Evolutionary conservation across 108 stramenopile genomes (phyloP), one percentile per base, ranked within the genome.

Genomic region (Skeletonema menzelii): DNA sequence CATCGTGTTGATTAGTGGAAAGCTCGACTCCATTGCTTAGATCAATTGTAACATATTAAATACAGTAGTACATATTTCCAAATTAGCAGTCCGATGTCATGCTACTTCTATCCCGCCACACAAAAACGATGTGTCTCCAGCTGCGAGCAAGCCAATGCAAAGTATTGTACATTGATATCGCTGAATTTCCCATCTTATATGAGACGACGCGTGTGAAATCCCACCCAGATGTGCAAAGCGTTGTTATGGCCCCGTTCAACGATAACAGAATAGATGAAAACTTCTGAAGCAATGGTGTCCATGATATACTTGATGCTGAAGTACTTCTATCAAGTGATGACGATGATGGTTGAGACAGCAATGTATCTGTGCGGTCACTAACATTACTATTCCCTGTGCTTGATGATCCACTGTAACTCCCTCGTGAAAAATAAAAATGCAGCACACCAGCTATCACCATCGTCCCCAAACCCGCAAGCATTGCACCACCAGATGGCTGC

Each of bases 401-500:
- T 7, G 22, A 1, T 53, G 49, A 22, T 53, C 20, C 49, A 53
- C 22, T 22, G 49, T 53, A 8, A n/a, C 22, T 17, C 14, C 42
- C 44, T 59, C 68, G 68, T 27, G 69, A 68, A 47, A 69, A 61
- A 59, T 79, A 79, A 47, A 79, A 79, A 67, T 79, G 68, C 27
- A 79, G 59, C 27, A 53, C 59, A 37, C 79, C 72, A 19, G 67
- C 79, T 28, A 79, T 67, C 31, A 73, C 20, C 46, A 73, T 63
- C 15, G 79, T 65, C 3, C 79, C 71, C n/a, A 73, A 17, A 20
- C 72, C 71, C 26, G 63, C 72, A 7, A 72, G 31, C 59, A 79
- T 49, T 63, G 79, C 79, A 44, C 61, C 67, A 38, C 67, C 71
- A 56, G 77, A 74, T 1, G 93, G 93, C 57, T 88, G 84, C 19